Base-by-base conservation (phyloP, 1,139 yeast species). In the Saccharomyces hybrid region DNA sequence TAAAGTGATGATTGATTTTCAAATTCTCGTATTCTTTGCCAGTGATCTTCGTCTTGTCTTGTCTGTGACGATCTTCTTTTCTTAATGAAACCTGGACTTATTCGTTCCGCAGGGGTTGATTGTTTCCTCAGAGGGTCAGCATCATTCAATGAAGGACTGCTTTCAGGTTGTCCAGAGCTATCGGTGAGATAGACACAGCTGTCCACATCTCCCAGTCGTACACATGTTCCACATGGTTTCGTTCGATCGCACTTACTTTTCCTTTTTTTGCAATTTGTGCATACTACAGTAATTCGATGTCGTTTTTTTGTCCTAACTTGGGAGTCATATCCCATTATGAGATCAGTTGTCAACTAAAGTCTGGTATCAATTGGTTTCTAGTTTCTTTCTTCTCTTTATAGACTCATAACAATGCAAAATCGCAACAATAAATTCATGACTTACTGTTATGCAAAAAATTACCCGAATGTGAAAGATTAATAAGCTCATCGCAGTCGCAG, bases 201-300 rank as follows among this genome's bases (percentile, higher is more conserved):
- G 30, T 59, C 63, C 0, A 60, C 57, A 46, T 65, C 60, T 11
- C 66, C 66, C 13, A 63, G 50, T 47, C 61, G 59, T 38, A 58
- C 52, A 54, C 75, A 71, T 16, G 65, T 62, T 0, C 65, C 61
- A 52, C 75, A 72, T 1, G 75, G 75, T 46, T 59, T 61, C 5
- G 55, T 56, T 52, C 69, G 65, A 53, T 71, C 71, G 59, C 75
- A 72, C 61, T 68, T 70, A 46, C 68, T 70, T 56, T 71, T 72
- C 56, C 73, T 64, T 51, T 70, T 67, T 50, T 68, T 70, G 54
- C 75, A 72, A 48, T 70, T 70, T 13, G 69, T 58, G 53, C 74
- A 72, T 2, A 69, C 72, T 9, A 69, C 59, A 0, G 71, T 68
- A 6, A 58, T 56, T 50, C 73, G 63, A 14, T 63, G 58, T 20